phyloP scores from a whole-genome alignment of 1,139 yeast genomes.

The Kodamaea plutei region DNA sequence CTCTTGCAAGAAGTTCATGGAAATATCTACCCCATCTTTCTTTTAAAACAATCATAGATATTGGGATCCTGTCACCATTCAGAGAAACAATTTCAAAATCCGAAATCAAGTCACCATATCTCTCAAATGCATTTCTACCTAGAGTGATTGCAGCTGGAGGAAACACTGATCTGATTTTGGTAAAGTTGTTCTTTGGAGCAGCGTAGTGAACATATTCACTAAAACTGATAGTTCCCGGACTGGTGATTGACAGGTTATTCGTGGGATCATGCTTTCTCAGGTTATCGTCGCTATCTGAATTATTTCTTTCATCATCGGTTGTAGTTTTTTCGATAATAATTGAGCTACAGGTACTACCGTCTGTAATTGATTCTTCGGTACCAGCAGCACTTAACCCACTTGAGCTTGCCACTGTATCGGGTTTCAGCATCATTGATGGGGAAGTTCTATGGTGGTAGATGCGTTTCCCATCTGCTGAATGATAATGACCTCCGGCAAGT shows the following conservation, averaged over 20 bases:
- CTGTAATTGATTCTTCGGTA: conserved; percentile 13
- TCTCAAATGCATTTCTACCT: conserved; percentile 69
- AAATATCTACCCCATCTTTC: conserved; percentile 77
- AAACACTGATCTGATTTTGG: conserved; percentile 63
- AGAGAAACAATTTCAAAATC: conserved; percentile 69
- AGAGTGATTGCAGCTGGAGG: conserved; percentile 74
- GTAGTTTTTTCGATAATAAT: conserved; percentile 8
- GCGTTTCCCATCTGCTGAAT: conserved; percentile 20
- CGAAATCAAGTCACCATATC: conserved; percentile 58
- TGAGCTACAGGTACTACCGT: conserved; percentile 16
- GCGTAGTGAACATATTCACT: conserved; percentile 73
- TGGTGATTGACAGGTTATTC: conserved; percentile 17
- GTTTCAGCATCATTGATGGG: conserved; percentile 2
- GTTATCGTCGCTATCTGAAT: conserved; percentile 11
- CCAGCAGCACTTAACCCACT: conserved; percentile 4
- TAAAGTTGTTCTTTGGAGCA: conserved; percentile 64
- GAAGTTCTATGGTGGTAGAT: conserved; percentile 12
- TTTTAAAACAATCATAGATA: conserved; percentile 54
- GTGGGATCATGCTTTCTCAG: conserved; percentile 1
- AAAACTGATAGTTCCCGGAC: conserved; percentile 38
- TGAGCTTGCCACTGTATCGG: conserved; percentile 5
- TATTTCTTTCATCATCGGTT: conserved; percentile 13
- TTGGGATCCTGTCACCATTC: conserved; percentile 63
- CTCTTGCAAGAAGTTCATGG: conserved; percentile 55
- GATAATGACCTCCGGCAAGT: conserved; percentile 24